Conservation (phyloP, 2,329 filamentous ascomycete species). For the Teratosphaeria zuluensis region DNA sequence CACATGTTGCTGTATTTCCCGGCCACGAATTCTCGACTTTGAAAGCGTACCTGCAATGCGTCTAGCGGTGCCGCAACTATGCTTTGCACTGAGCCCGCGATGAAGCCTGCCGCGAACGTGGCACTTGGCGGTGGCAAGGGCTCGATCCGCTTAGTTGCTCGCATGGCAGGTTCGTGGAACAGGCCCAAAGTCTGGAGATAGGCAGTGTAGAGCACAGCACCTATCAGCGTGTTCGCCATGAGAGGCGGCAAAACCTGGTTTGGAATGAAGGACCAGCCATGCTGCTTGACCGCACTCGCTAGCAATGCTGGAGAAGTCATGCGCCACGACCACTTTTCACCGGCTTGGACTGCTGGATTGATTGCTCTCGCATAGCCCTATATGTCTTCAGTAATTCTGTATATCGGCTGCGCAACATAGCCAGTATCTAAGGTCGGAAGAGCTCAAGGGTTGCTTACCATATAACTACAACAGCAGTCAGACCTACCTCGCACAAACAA, state of each 20-base stretch:
- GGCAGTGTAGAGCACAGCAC: slow-evolving; percentile 64
- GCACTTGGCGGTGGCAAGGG: slow-evolving; percentile 55
- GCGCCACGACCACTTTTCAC: slow-evolving; percentile 48
- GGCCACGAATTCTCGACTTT: slow-evolving; percentile 50
- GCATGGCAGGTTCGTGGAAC: slow-evolving; percentile 56
- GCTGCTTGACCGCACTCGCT: slow-evolving; percentile 54
- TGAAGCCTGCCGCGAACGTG: slow-evolving; percentile 60
- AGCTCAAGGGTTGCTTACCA: slow-evolving; percentile 30
- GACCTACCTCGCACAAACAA: background rate
- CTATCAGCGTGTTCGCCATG: slow-evolving; percentile 63
- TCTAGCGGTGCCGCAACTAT: slow-evolving; percentile 65
- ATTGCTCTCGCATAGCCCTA: slow-evolving; percentile 55
- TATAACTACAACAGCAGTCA: slow-evolving; percentile 25
- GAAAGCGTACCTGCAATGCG: slow-evolving; percentile 64
- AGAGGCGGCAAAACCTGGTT: slow-evolving; percentile 69
- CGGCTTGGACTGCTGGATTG: slow-evolving; percentile 44
- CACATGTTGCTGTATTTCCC: slow-evolving; percentile 58
- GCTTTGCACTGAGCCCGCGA: slow-evolving; percentile 61
- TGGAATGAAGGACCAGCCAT: slow-evolving; percentile 65
- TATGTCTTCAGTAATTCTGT: background rate
- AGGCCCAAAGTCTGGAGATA: slow-evolving; percentile 61
- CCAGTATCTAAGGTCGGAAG: background rate
- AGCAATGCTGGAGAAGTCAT: slow-evolving; percentile 62
- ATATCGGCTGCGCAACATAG: background rate
- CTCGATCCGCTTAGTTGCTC: slow-evolving; percentile 54